These are phyloP conservation scores for Yamadazyma sp. DNA, from an alignment of 805 yeast genomes.

Conservation along the genomic window DNA sequence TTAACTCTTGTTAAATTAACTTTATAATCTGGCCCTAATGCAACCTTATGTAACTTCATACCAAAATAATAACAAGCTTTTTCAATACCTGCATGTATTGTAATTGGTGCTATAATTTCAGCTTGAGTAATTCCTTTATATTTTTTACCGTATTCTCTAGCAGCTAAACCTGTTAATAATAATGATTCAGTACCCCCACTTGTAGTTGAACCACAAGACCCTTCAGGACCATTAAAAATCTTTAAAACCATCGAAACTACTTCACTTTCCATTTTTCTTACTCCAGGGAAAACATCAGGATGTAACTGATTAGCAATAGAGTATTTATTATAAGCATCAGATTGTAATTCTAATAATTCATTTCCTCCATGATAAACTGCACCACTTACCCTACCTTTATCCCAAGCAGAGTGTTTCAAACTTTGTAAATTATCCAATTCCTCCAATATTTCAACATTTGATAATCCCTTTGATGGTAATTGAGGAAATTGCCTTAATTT, in stretches of 20 bases:
- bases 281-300: conserved; percentile 96
- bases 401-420: conserved; percentile 75
- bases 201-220: conserved; percentile 68
- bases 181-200: conserved; percentile 97
- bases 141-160: conserved; percentile 68
- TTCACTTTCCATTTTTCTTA: conserved; percentile 94
- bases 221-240: conserved; percentile 73
- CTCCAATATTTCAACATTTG: conserved; percentile 41
- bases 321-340: conserved; percentile 70
- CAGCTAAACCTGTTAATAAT: conserved; percentile 80
- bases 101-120: conserved; percentile 84
- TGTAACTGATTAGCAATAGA: conserved; percentile 92
- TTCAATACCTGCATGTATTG: conserved; percentile 93
- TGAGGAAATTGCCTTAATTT: conserved; percentile 39
- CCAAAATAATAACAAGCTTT: conserved; percentile 91
- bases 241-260: conserved; percentile 86
- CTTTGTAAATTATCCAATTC: conserved; percentile 50
- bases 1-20: conserved; percentile 65
- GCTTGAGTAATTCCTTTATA: conserved; percentile 61
- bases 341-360: conserved; percentile 70
- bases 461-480: conserved; percentile 62
- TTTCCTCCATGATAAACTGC: conserved; percentile 96
- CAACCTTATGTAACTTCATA: conserved; percentile 79
- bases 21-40: conserved; percentile 60
- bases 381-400: conserved; percentile 83